Percentiles rank a stretch among this genome's conserved stretches.
Conservation (phyloP, 495 filamentous ascomycete species). For the Penicillium bovifimosum region DNA sequence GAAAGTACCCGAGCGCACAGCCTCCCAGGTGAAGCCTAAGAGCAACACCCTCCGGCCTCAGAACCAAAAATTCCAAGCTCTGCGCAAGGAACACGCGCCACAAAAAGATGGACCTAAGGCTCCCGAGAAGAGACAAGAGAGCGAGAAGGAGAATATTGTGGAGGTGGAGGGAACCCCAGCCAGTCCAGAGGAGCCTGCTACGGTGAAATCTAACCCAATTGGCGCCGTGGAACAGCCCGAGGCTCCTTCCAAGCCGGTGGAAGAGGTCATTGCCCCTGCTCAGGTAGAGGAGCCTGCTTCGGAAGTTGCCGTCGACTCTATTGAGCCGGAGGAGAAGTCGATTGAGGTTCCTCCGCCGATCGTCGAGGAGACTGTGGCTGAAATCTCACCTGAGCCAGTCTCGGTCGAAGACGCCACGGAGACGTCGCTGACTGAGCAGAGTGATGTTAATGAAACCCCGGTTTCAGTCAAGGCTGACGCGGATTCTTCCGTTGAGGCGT, state of each 20-base stretch:
- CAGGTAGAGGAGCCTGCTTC: not conserved
- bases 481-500: not conserved
- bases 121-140: constrained; percentile 10
- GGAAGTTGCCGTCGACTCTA: not conserved
- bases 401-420: not conserved
- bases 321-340: constrained; percentile 3
- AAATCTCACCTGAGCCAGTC: not conserved
- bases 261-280: not conserved
- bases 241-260: not conserved
- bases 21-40: constrained; percentile 22
- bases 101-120: constrained; percentile 10
- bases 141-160: constrained; percentile 23
- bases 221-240: constrained; percentile 7
- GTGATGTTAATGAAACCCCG: not conserved
- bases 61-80: constrained; percentile 18
- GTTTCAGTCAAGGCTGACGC: not conserved
- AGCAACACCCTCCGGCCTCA: constrained; percentile 15
- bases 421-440: not conserved
- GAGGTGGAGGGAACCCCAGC: constrained; percentile 1
- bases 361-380: constrained; percentile 2
- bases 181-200: constrained; percentile 11
- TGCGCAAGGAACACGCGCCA: constrained; percentile 6
- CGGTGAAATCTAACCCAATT: not conserved
- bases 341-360: constrained; percentile 6
- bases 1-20: constrained; percentile 16